These are phyloP conservation scores for Auriscalpium vulgare DNA, from an alignment of 768 basidiomycete species.

Conservation along the genomic window DNA sequence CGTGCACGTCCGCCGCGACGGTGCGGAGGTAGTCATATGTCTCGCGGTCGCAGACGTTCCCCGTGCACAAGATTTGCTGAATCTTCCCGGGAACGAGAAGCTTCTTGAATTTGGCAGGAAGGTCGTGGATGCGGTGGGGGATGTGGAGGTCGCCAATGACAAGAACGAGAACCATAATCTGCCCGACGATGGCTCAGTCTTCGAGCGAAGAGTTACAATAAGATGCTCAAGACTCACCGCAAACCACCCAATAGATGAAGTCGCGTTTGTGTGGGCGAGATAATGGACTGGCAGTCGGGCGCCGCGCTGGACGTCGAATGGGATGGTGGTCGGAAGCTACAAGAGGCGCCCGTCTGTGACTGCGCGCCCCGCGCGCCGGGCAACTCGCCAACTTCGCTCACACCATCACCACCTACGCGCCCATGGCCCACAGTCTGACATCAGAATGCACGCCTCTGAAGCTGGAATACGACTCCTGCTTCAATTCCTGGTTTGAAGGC, in stretches of 20 bases:
- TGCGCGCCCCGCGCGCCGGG: too few species aligned
- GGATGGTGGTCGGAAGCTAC: too few species aligned
- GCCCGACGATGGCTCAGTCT: neutral
- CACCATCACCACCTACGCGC: neutral
- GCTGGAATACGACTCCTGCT: conserved; percentile 85
- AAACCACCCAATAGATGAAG: neutral
- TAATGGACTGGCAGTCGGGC: neutral
- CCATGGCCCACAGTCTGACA: conserved; percentile 76
- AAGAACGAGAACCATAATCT: conserved; percentile 82
- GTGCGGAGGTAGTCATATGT: conserved; percentile 94
- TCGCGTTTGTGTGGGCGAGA: neutral
- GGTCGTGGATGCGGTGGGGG: conserved; percentile 81
- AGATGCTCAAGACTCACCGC: neutral
- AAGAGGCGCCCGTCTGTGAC: too few species aligned
- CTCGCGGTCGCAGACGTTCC: conserved; percentile 95
- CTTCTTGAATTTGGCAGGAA: conserved; percentile 95
- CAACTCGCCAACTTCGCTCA: neutral
- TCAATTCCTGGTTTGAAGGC: conserved; percentile 96
- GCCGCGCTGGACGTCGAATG: neutral
- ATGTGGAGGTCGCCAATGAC: conserved; percentile 97
- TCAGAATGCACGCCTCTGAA: conserved; percentile 87
- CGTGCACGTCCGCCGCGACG: conserved; percentile 87
- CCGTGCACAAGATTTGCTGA: conserved; percentile 94
- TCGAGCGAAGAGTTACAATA: neutral
- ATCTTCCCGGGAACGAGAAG: conserved; percentile 87